phyloP scores from a whole-genome alignment of 768 basidiomycete species.

The Boletus subcaerulescens region DNA sequence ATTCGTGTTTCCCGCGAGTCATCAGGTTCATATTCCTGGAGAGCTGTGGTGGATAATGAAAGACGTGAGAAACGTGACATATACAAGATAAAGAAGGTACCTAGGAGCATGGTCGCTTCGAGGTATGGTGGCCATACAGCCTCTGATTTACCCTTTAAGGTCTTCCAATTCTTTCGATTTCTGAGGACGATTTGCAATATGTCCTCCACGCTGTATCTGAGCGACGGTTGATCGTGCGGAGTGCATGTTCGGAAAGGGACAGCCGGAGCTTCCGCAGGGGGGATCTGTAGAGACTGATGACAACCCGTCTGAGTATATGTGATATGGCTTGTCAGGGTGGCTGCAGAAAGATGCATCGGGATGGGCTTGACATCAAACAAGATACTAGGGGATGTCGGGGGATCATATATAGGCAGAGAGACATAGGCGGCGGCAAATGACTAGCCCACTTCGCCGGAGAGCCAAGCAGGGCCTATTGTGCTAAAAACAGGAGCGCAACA shows the following conservation, averaged over 20 bases:
- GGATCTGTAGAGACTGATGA: neutral
- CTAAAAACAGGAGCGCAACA: conserved; percentile 14
- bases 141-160: conserved; percentile 60
- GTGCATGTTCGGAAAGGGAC: conserved; percentile 4
- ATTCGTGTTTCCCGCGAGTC: conserved; percentile 71
- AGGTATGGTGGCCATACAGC: conserved; percentile 79
- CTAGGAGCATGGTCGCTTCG: conserved; percentile 75
- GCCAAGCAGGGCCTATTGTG: conserved; percentile 2
- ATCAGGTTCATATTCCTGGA: conserved; percentile 69
- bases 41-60: conserved; percentile 40
- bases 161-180: conserved; percentile 75
- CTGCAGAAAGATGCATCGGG: conserved; percentile 16
- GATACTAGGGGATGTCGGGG: neutral
- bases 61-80: conserved; percentile 18
- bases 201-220: conserved; percentile 36
- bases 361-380: conserved; percentile 3
- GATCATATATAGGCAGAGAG: conserved; percentile 27
- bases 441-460: conserved; percentile 20
- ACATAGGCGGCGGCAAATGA: conserved; percentile 18
- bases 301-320: neutral
- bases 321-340: conserved; percentile 3
- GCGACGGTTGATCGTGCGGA: conserved; percentile 12
- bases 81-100: conserved; percentile 34
- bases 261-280: conserved; percentile 4
- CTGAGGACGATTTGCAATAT: conserved; percentile 66